Base-by-base conservation (phyloP, 176 grass and related monocot species). In the Oryza longistaminata region DNA sequence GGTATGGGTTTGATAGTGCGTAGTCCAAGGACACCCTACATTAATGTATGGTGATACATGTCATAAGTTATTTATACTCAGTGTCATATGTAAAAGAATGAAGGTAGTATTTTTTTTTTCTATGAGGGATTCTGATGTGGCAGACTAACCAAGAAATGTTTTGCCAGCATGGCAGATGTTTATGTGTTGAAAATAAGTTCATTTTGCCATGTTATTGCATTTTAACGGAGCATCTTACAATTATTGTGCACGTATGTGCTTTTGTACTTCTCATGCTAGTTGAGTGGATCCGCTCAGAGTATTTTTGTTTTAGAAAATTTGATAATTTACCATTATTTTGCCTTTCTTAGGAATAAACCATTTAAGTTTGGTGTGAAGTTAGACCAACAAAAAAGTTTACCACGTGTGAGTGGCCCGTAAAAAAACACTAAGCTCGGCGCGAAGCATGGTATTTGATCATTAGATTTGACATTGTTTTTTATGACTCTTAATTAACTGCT, bases 1-100 rank as follows among this genome's bases (percentile, higher is more conserved):
- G 35, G 83, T 77, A 80, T 5, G 88, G 84, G 71, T 94, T 92
- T 31, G 87, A 92, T 61, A 99, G 71, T 34, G 91, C 97, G 76
- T 99, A 99, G 76, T 95, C 83, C 3, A 99, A 81, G 0, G 88
- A 75, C 3, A 95, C 70, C 53, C 72, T 91, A 70, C 25, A 66
- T n/a, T 6, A 37, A 6, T 37, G 35, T 37, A 37, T 22, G 46
- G 25, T 37, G 34, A 35, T 46, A 76, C 8, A 3, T 22, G 16
- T 21, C 16, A 55, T 3, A 6, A 17, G 14, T 5, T 46, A 46
- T 45, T 45, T 45, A 45, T 42, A 42, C 40, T 9, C 1, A 2
- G 40, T 35, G 34, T 0, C 34, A 34, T 35, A 37, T 37, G 35
- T 37, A 37, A 37, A 37, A 37, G 35, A 40, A 8, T 40, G 7